Evolutionary conservation across 352 stramenopile genomes (phyloP), one percentile per base, ranked within the genome.

Genomic region (Phytophthora syringae): DNA sequence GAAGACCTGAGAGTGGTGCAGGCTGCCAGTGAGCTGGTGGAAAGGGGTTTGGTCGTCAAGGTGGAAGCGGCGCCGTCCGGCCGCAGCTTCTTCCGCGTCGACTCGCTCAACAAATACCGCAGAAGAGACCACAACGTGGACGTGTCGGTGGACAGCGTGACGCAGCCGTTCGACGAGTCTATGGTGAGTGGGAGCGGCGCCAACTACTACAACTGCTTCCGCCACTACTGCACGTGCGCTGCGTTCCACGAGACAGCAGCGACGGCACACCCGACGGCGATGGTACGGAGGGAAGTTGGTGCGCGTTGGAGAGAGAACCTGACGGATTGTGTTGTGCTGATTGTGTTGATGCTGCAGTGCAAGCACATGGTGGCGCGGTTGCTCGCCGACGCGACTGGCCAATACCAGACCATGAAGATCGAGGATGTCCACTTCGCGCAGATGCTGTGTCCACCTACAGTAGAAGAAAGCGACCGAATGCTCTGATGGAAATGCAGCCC

Each of bases 171-270:
- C 12, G 80, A 89, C 18, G 61, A 56, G 2, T 71, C 58, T 21
- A 70, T 82, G 52, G 62, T 70, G 56, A 72, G 63, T 24, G 74
- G 76, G n/a, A 71, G 40, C 15, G 76, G 77, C 3, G 72, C 80
- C 4, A 87, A 80, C 42, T 91, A 86, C 65, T 91, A 91, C 80
- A 91, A 88, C 54, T 86, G 78, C 66, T 86, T 89, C 27, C 61
- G 77, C 42, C 82, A 91, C 52, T 91, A 88, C 53, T 91, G 82
- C 69, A 82, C 76, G 20, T 91, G 82, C 61, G 64, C 62, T 12
- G 67, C 67, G 4, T 91, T 91, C 70, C 78, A 85, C 42, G 62
- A 84, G 42, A 76, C 65, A 37, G 61, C 61, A 0, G 63, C 79
- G 28, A 72, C 68, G 53, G 65, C 64, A 18, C 59, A 70, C 24